Percentiles rank a stretch among this genome's conserved stretches.
Conservation (phyloP, 2,329 filamentous ascomycete species). For the Cryphonectria nitschkei region DNA sequence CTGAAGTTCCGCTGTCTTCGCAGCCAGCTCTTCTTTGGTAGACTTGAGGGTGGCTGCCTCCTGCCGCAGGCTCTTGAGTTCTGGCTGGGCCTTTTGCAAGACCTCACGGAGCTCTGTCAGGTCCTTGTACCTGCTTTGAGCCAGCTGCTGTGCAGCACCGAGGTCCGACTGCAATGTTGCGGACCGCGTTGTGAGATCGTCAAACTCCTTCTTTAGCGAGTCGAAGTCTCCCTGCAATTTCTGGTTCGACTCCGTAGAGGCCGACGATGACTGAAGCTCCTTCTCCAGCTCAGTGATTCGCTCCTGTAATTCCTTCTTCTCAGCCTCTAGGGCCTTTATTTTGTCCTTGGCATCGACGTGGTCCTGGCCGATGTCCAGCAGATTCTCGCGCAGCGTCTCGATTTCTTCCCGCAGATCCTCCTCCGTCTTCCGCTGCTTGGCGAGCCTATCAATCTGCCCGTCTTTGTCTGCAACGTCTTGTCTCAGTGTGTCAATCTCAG, state of each 20-base stretch:
- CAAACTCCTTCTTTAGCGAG: slow-evolving; percentile 55
- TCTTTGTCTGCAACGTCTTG: slow-evolving; percentile 67
- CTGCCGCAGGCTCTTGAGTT: slow-evolving; percentile 76
- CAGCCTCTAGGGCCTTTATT: slow-evolving; percentile 69
- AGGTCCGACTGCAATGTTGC: slow-evolving; percentile 79
- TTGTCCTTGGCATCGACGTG: slow-evolving; percentile 82
- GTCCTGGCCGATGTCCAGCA: slow-evolving; percentile 79
- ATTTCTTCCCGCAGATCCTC: slow-evolving; percentile 85
- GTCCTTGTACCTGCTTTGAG: slow-evolving; percentile 86
- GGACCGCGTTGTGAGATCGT: slow-evolving; percentile 72
- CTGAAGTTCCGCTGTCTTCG: slow-evolving; percentile 64
- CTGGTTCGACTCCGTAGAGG: slow-evolving; percentile 48
- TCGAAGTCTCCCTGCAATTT: slow-evolving; percentile 66
- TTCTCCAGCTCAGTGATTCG: slow-evolving; percentile 71
- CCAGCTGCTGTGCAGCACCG: slow-evolving; percentile 81
- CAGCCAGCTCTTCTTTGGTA: slow-evolving; percentile 73
- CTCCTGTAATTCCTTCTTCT: slow-evolving; percentile 68
- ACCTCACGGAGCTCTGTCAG: slow-evolving; percentile 78
- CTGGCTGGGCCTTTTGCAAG: slow-evolving; percentile 82
- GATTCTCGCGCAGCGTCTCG: slow-evolving; percentile 77
- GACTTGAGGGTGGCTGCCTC: slow-evolving; percentile 77
- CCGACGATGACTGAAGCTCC: slow-evolving; percentile 56
- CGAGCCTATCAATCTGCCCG: slow-evolving; percentile 71
- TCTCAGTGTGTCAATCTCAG: slow-evolving; percentile 55
- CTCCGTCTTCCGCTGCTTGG: slow-evolving; percentile 72